Base-by-base conservation (phyloP, 148 eudicot species). In the Amaranthus cruentus region DNA sequence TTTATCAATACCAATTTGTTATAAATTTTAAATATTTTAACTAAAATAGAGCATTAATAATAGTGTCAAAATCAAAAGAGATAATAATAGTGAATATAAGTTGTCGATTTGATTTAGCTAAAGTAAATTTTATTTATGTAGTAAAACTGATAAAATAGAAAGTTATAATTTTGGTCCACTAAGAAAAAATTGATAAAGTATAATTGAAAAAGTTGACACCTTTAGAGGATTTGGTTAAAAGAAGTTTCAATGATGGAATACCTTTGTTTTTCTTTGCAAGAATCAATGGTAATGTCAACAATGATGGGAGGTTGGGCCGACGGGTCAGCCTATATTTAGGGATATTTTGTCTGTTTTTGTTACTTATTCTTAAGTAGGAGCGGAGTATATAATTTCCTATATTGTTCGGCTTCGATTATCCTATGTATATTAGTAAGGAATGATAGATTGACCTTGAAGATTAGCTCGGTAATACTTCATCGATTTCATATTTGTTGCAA, bases 241-340 rank as follows among this genome's bases (percentile, higher is more conserved):
- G 55, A 2, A 48, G 55, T 66, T 53, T 49, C 69, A 66, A 13
- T 66, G 21, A 49, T 65, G 38, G 38, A 28, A 28, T 28, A 28
- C 38, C 53, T 65, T 66, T 9, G 38, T 28, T 66, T 66, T 66
- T 14, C 54, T 66, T 66, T 66, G 69, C 43, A 48, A 66, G 52
- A 13, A 48, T n/a, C 42, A 43, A 15, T 47, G 6, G 43, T 8
- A 14, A 66, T 66, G 55, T 66, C 69, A 66, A 66, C 42, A 48
- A 66, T 66, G 55, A 48, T 66, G 55, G 43, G 42, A 48, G 69
- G 69, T 65, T 65, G 69, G 69, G 9, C 69, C 69, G 69, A 55
- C 55, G 0, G 43, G 49, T 43, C 48, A 49, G 54, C 54, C 69
- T 66, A n/a, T 9, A 12, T 21, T 61, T 61, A 28, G 68, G 68